Base-by-base conservation (phyloP, 2,329 filamentous ascomycete species). In the Mariannaea sp. region DNA sequence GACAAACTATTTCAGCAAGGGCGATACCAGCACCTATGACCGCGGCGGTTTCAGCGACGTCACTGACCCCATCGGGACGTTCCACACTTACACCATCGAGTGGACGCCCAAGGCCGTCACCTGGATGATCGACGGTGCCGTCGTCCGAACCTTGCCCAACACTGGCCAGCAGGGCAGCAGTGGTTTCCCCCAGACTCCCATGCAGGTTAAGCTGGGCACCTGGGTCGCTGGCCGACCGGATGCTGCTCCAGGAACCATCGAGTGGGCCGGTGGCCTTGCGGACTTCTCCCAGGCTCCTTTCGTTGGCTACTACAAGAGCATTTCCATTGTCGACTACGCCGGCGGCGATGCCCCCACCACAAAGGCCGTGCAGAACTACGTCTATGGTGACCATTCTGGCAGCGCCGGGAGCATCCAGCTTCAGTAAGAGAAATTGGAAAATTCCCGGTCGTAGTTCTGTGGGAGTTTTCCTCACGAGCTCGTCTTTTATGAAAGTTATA, bases 1-100 rank as follows among this genome's bases (percentile, higher is more conserved):
- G 71, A 86, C 82, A 64, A 96, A 96, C 75, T 96, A 93, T 74
- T 89, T 88, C 68, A 84, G 85, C 70, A 87, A 89, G 74, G 87
- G 86, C 48, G 78, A 89, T 70, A 84, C 82, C 24, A 82, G 83
- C 6, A 79, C 78, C 29, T 89, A 82, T 65, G 82, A 88, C 68
- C 83, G 86, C 52, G 85, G 82, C 64, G 76, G 75, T 24, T 82
- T 81, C 72, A 76, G 82, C 64, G 58, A 73, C n/a, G 77, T 88
- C 47, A 59, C 68, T 42, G 74, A 76, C 59, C 76, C 82, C 9
- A 79, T 78, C 62, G 68, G 70, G 1, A 47, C 62, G 7, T 80
- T 77, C 68, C 85, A 89, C 77, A 86, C 80, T 48, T 90, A 90
- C 73, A 72, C 80, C 7, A 70, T 90, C 46, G 81, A 88, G 68